phyloP scores from a whole-genome alignment of 192 early-diverging fungal genomes.

The Backusella luteola region DNA sequence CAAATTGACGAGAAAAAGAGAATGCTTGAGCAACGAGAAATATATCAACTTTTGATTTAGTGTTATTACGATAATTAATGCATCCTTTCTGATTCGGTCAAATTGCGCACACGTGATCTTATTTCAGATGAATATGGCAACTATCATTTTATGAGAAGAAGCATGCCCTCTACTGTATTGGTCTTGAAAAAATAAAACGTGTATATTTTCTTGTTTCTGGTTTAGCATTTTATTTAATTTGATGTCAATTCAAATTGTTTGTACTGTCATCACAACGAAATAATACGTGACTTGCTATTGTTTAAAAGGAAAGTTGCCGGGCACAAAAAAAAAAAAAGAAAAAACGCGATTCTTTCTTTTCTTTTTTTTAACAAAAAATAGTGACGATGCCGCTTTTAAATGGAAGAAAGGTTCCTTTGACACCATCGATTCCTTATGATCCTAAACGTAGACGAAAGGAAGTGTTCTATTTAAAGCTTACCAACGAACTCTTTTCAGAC shows the following conservation, averaged over 20 bases:
- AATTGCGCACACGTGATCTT: not conserved
- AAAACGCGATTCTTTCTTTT: not conserved
- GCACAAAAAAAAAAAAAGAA: not conserved
- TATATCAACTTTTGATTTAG: no score
- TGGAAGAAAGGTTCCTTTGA: conserved; percentile 16
- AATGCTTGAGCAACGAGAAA: no score
- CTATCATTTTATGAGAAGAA: not conserved
- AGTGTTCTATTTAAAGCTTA: conserved; percentile 41
- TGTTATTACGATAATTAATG: not conserved
- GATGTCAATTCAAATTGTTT: not conserved
- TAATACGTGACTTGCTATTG: not conserved
- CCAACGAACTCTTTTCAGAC: conserved; percentile 56
- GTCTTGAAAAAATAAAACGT: not conserved
- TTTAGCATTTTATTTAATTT: not conserved
- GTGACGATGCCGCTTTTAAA: conserved; percentile 26
- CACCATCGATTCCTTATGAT: conserved; percentile 21
- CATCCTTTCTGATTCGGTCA: not conserved
- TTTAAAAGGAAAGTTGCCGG: not conserved
- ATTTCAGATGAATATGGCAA: not conserved
- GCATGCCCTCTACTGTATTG: not conserved
- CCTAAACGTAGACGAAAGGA: conserved; percentile 23
- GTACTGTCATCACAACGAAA: not conserved
- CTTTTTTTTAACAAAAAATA: not conserved
- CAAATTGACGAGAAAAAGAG: no score
- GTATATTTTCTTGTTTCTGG: not conserved